Conservation (phyloP, 345 rosid species). For the Cardamine chenopodiifolia region DNA sequence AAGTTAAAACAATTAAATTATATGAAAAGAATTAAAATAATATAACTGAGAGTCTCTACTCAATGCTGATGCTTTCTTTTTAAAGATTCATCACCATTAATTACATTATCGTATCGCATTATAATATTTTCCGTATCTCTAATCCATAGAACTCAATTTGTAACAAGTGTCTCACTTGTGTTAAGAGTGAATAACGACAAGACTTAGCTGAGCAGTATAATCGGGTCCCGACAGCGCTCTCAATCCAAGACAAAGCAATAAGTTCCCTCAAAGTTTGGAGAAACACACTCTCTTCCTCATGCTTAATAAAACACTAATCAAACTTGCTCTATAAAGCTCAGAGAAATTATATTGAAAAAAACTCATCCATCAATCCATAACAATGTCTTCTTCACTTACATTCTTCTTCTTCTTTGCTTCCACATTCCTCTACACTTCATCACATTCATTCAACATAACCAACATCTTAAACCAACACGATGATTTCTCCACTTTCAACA, state of each 20-base stretch:
- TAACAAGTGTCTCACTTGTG: slow-evolving; percentile 2
- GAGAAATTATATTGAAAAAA: background rate
- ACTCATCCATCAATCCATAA: slow-evolving; percentile 2
- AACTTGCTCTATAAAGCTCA: slow-evolving; percentile 29
- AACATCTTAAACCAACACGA: slow-evolving; percentile 58
- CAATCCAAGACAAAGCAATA: slow-evolving; percentile 3
- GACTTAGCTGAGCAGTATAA: background rate
- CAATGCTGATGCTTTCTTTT: no score
- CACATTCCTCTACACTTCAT: slow-evolving; percentile 33
- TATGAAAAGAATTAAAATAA: no score
- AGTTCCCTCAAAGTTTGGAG: slow-evolving; percentile 31
- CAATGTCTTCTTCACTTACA: slow-evolving; percentile 30
- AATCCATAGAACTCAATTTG: background rate
- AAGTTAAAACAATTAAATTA: no score
- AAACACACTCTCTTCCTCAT: slow-evolving; percentile 33
- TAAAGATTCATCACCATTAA: background rate
- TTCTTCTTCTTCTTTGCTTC: slow-evolving; percentile 34
- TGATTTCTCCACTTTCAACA: slow-evolving; percentile 65
- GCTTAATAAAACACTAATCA: slow-evolving; percentile 2
- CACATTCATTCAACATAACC: slow-evolving; percentile 66
- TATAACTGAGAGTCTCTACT: no score
- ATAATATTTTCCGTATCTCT: background rate
- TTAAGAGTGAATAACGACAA: background rate
- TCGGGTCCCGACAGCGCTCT: slow-evolving; percentile 25
- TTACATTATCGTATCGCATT: background rate